Percentiles rank a stretch among this genome's conserved stretches.
Conservation (phyloP, 257 asterid genomes). For the Lavandula angustifolia region DNA sequence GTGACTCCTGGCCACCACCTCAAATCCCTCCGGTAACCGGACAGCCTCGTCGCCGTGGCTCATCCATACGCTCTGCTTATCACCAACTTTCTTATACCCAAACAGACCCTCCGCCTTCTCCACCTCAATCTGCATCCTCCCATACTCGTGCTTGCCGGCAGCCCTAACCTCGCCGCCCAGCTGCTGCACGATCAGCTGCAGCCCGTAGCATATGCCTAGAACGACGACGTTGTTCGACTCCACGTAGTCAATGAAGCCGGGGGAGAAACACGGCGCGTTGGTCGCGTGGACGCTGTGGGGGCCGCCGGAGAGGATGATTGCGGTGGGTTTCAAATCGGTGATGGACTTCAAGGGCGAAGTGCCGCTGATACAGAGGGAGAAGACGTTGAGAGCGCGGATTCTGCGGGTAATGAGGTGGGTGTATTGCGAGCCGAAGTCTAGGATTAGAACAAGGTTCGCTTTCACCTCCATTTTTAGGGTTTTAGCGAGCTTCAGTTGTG, state of each 20-base stretch:
- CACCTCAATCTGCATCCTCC: constrained; percentile 87
- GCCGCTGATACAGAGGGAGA: constrained; percentile 85
- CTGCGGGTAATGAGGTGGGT: constrained; percentile 95
- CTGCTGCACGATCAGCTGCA: constrained; percentile 82
- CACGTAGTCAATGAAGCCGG: constrained; percentile 73
- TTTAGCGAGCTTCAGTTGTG: too few relatives aligned
- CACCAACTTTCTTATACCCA: constrained; percentile 68
- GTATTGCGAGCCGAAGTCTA: constrained; percentile 91
- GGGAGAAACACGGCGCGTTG: constrained; percentile 74
- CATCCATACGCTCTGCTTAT: constrained; percentile 93
- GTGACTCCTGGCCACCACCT: constrained; percentile 76
- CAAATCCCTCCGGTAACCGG: constrained; percentile 82
- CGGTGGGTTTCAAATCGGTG: constrained; percentile 57
- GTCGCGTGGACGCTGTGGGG: constrained; percentile 92
- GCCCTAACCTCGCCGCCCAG: constrained; percentile 76
- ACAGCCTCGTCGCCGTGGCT: constrained; percentile 98
- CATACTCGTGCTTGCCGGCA: constrained; percentile 94
- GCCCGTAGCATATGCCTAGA: constrained; percentile 87
- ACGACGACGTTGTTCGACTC: constrained; percentile 49
- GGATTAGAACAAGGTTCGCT: constrained; percentile 61
- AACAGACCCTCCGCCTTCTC: constrained; percentile 50
- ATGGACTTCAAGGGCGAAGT: constrained; percentile 71
- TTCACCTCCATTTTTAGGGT: constrained; percentile 28
- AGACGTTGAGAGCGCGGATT: constrained; percentile 76
- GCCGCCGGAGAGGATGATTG: constrained; percentile 90